These are phyloP conservation scores for Chimonanthus salicifolius DNA, from an alignment of 164 flowering plant genomes.

Conservation along the genomic window DNA sequence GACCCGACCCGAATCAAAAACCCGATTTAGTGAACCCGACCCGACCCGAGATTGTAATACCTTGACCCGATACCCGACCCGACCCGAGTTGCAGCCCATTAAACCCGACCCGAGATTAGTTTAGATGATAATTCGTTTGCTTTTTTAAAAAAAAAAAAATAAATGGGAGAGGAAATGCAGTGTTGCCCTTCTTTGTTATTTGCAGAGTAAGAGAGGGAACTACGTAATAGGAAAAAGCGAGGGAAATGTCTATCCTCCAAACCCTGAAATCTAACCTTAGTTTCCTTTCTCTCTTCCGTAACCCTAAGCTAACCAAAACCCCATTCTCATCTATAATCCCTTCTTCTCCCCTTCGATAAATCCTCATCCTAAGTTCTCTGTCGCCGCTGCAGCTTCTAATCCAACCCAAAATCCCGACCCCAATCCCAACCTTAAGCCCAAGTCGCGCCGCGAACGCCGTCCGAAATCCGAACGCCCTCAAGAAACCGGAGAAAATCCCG, in stretches of 20 bases:
- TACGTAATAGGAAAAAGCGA: neutral
- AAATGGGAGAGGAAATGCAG: no score
- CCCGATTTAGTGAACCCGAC: no score
- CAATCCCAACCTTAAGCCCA: no score
- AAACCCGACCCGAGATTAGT: no score
- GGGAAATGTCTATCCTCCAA: conserved; percentile 1
- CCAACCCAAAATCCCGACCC: conserved; percentile 16
- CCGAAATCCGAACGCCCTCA: conserved; percentile 15
- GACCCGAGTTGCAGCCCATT: no score
- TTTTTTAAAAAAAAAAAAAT: no score
- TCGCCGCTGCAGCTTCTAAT: conserved; percentile 4
- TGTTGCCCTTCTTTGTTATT: no score
- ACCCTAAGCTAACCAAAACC: neutral
- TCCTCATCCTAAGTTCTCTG: conserved; percentile 1
- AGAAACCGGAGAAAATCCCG: conserved; percentile 16
- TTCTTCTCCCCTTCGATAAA: neutral
- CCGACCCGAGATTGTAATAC: no score
- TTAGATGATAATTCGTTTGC: no score
- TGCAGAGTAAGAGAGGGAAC: no score
- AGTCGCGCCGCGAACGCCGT: conserved; percentile 5
- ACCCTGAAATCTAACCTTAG: neutral
- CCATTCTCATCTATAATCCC: neutral
- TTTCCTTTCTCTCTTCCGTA: neutral
- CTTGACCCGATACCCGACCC: no score
- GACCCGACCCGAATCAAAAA: no score